Conservation (phyloP, 148 eudicot species). For the Chenopodium berlandieri region DNA sequence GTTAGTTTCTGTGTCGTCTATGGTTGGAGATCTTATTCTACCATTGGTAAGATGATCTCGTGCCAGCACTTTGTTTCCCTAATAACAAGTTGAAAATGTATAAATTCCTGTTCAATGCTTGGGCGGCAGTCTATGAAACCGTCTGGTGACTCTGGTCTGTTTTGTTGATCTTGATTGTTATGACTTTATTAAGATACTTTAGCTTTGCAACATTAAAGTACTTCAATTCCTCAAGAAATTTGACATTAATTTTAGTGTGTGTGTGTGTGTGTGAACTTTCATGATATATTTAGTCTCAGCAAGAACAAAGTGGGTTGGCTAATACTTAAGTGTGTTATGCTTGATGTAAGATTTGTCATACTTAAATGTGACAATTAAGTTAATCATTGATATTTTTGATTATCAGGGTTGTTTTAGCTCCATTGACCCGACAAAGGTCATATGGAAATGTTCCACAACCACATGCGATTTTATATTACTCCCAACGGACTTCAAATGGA, state of each 20-base stretch:
- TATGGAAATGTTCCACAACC: conserved; percentile 50
- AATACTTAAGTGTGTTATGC: background rate
- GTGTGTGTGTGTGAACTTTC: no score
- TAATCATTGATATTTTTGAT: background rate
- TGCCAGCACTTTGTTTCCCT: background rate
- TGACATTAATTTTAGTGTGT: no score
- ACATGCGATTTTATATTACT: conserved; percentile 46
- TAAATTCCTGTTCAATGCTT: no score
- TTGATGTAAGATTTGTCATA: background rate
- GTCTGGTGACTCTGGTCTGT: no score
- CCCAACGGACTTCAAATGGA: conserved; percentile 50
- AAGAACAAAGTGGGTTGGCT: background rate
- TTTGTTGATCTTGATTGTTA: no score
- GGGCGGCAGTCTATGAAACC: no score
- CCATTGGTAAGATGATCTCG: background rate
- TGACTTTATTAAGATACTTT: no score
- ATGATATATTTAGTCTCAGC: background rate
- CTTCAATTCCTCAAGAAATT: no score
- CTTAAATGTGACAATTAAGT: background rate
- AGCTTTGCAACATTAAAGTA: no score
- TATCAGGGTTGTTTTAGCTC: conserved; percentile 47
- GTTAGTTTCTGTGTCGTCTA: no score
- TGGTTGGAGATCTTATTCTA: no score
- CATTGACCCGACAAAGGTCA: conserved; percentile 49
- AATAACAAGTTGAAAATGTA: no score